These are phyloP conservation scores for Sindora glabra DNA, from an alignment of 306 rosid species.

Conservation along the genomic window DNA sequence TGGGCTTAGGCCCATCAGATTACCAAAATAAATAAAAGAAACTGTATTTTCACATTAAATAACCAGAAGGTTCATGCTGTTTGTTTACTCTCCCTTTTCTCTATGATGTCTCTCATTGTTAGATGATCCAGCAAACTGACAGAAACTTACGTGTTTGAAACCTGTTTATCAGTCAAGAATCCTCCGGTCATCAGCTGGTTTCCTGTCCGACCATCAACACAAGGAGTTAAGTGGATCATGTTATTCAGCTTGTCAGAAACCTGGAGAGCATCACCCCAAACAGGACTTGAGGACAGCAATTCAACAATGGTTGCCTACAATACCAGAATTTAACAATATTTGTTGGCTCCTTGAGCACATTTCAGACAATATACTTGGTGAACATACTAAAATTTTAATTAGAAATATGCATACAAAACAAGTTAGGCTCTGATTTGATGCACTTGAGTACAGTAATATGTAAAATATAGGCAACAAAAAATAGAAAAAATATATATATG, in stretches of 20 bases:
- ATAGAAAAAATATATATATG: too few species aligned
- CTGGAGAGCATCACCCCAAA: constrained; percentile 84
- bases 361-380: background rate
- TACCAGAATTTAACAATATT: constrained; percentile 14
- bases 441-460: background rate
- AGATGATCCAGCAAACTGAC: constrained; percentile 3
- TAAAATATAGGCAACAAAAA: background rate
- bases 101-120: too few species aligned
- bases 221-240: constrained; percentile 76
- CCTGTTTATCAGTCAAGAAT: constrained; percentile 86
- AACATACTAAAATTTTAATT: background rate
- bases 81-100: background rate
- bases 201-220: constrained; percentile 97
- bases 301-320: constrained; percentile 78
- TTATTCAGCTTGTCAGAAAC: constrained; percentile 66
- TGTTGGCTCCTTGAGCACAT: background rate
- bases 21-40: too few species aligned
- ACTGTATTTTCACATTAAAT: background rate
- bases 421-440: background rate
- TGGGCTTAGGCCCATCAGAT: too few species aligned
- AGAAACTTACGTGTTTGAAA: constrained; percentile 71
- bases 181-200: constrained; percentile 97
- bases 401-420: background rate
- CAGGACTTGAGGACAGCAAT: constrained; percentile 92
- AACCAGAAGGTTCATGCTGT: background rate